Percentiles rank a stretch among this genome's conserved stretches.
Conservation (phyloP, 768 basidiomycete species). For the Symmetrospora coprosmae region DNA sequence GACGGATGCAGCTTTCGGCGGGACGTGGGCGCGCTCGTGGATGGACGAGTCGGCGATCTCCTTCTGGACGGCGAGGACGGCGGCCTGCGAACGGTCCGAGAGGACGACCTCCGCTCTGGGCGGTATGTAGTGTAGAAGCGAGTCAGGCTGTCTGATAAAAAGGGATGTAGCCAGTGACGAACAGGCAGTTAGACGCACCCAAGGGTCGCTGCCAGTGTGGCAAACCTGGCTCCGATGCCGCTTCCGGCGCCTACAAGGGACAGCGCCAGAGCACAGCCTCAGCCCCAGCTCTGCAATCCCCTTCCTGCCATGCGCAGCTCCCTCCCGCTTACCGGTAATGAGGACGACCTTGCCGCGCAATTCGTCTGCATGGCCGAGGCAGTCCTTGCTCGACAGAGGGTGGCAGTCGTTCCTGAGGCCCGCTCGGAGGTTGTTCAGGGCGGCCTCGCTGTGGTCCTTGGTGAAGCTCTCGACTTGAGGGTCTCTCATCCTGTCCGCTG, state of each 20-base stretch:
- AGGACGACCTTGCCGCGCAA: slow-evolving; percentile 17
- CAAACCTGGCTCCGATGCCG: slow-evolving; percentile 2
- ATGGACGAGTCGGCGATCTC: not conserved
- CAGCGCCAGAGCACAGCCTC: not conserved
- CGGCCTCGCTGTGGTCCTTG: too few relatives aligned
- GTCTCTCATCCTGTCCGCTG: too few relatives aligned
- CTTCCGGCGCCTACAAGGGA: slow-evolving; percentile 11
- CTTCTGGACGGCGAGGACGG: not conserved
- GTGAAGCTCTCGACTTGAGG: not conserved
- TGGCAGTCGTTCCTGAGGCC: too few relatives aligned
- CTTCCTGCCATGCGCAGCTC: not conserved
- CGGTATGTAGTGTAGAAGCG: too few relatives aligned
- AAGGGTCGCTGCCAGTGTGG: not conserved
- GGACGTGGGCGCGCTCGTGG: too few relatives aligned
- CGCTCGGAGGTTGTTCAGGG: slow-evolving; percentile 9
- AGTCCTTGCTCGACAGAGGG: too few relatives aligned
- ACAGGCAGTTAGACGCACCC: not conserved
- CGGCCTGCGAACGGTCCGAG: not conserved
- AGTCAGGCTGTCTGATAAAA: too few relatives aligned
- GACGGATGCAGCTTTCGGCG: too few relatives aligned
- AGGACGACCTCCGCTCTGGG: slow-evolving; percentile 3
- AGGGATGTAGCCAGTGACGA: not conserved
- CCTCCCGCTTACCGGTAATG: slow-evolving; percentile 9
- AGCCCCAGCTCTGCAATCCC: not conserved
- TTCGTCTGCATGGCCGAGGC: not conserved